Evolutionary conservation across 2,329 filamentous ascomycete species (phyloP).

Genomic region (Nemania serpens): DNA sequence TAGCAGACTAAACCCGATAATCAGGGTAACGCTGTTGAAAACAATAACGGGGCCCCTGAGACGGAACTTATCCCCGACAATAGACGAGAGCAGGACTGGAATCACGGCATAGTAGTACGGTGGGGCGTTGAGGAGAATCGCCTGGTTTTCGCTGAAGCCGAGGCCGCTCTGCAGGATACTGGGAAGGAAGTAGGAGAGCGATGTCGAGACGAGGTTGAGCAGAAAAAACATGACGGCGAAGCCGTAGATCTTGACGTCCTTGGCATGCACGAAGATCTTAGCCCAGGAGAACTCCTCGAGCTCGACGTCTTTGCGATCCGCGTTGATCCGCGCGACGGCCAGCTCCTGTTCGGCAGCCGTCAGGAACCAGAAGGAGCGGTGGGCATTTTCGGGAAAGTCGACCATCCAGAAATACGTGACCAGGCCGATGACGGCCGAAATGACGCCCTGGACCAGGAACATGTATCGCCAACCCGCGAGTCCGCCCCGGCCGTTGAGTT

Average conservation of each 20-base stretch:
- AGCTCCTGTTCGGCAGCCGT: slow-evolving; percentile 59
- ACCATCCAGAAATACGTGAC: slow-evolving; percentile 72
- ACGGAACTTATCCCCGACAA: slow-evolving; percentile 64
- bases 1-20: slow-evolving; percentile 68
- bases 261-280: slow-evolving; percentile 60
- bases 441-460: slow-evolving; percentile 68
- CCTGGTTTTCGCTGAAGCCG: slow-evolving; percentile 55
- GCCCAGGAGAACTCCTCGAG: slow-evolving; percentile 60
- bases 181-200: slow-evolving; percentile 68
- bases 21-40: slow-evolving; percentile 67
- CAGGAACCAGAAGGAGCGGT: slow-evolving; percentile 62
- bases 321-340: slow-evolving; percentile 61
- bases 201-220: slow-evolving; percentile 68
- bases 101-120: slow-evolving; percentile 71
- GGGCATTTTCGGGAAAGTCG: slow-evolving; percentile 67
- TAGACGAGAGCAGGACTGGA: slow-evolving; percentile 65
- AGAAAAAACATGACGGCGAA: slow-evolving; percentile 69
- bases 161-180: slow-evolving; percentile 61
- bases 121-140: slow-evolving; percentile 67
- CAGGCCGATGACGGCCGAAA: slow-evolving; percentile 63
- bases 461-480: slow-evolving; percentile 71
- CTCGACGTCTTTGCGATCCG: slow-evolving; percentile 64
- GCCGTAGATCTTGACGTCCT: slow-evolving; percentile 66
- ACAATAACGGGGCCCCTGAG: slow-evolving; percentile 66
- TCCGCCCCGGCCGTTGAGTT: slow-evolving; percentile 59